Percentiles rank a stretch among this genome's conserved stretches.
Conservation (phyloP, 2,329 filamentous ascomycete species). For the Ceratocystis smalleyi region DNA sequence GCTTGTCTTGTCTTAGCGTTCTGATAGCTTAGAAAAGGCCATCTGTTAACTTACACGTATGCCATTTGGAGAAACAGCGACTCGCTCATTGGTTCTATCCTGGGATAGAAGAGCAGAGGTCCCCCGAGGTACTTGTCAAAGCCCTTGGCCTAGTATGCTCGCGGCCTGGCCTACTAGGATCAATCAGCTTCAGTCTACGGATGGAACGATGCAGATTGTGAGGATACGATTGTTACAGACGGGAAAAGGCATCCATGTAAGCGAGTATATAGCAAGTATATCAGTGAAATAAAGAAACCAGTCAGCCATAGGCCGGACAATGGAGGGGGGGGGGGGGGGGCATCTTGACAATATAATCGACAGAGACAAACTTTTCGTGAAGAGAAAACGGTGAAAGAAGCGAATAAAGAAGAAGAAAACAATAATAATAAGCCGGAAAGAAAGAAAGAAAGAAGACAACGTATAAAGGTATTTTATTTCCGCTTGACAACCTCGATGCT, state of each 20-base stretch:
- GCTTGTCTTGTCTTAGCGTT: not conserved
- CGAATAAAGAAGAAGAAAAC: not conserved
- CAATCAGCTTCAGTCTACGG: not conserved
- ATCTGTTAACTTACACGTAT: not conserved
- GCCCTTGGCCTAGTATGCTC: not conserved
- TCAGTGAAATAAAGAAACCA: not conserved
- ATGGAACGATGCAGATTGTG: too few species aligned
- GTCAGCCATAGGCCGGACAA: not conserved
- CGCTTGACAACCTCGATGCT: not conserved
- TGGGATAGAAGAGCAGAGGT: not conserved
- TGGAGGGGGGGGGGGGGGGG: too few species aligned
- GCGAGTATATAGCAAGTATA: not conserved
- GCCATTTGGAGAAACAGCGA: not conserved
- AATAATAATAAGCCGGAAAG: not conserved
- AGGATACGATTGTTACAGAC: not conserved
- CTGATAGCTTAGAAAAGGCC: not conserved
- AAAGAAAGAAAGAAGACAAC: not conserved
- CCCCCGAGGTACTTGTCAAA: not conserved
- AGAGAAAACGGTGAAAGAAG: not conserved
- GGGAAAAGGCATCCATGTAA: not conserved
- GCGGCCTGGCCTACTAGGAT: not conserved
- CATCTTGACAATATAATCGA: not conserved
- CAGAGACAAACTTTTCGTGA: not conserved
- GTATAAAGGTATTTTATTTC: not conserved
- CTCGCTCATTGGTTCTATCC: not conserved